Evolutionary conservation across 345 rosid species (phyloP), one percentile per base, ranked within the genome.

Genomic region (Orychophragmus violaceus): DNA sequence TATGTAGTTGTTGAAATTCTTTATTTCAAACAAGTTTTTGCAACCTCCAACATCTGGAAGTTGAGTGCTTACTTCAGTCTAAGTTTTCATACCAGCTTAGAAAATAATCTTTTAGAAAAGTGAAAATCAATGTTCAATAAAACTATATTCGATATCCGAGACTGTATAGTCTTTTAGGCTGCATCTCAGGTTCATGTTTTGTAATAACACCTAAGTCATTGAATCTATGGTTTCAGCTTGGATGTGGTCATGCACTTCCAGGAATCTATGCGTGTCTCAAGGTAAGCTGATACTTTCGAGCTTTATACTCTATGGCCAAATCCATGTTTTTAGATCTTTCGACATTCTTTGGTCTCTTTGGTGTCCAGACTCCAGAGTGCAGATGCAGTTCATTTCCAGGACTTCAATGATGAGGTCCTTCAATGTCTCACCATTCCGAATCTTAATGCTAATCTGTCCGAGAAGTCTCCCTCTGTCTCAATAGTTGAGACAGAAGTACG

Each of bases 241-340:
- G 99, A 78, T 90, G 99, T 54, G 97, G 96, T 64, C 96, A 87
- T 77, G 93, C 90, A 22, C 93, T 94, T 72, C 97, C 95, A 8
- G 97, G 86, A 53, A 85, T 90, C 65, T 85, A 77, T 74, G 85
- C 95, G 5, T 87, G 80, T 84, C 85, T 85, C 14, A 78, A 90
- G 96, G 97, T 87, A 78, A 74, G 49, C 24, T 59, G 12, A 5
- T 71, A 5, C 39, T 57, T 63, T 32, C 46, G 8, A 45, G 51
- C 76, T n/a, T n/a, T n/a, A n/a, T n/a, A n/a, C n/a, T 60, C n/a
- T 55, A 11, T 63, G 13, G 11, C 59, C 35, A 46, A 36, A 14
- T 3, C 49, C 35, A 70, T 66, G 8, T 25, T 29, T 29, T 17
- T 68, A 37, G 48, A 59, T 51, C 65, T 62, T 63, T 2, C 58